Base-by-base conservation (phyloP, 1,139 yeast genomes). In the Yamadazyma mexicana region DNA sequence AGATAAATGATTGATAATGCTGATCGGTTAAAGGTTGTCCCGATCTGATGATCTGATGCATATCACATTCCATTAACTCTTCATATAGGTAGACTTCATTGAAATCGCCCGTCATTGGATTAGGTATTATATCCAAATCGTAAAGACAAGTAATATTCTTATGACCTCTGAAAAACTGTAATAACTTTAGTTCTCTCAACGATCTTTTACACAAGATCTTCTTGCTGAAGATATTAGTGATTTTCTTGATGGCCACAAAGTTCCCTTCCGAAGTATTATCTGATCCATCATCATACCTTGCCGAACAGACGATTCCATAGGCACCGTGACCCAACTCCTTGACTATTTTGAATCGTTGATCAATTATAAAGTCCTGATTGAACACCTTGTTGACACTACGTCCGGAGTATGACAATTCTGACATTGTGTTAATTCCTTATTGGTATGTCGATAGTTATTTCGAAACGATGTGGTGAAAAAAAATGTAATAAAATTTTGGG, bases 271-370 rank as follows among this genome's bases (percentile, higher is more conserved):
- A 44, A 9, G 38, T 42, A 11, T 24, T 17, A 26, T 45, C 40
- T 2, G 43, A 38, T 11, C 83, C 85, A 39, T 82, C 87, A 42
- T 86, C 92, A 61, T 91, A 91, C 54, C 81, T 79, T 24, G 98
- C 98, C 1, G 96, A 86, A 56, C 96, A 92, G 5, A 92, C 98
- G 5, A 91, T 81, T 24, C 98, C 98, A 58, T 92, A 92, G 1
- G 98, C 97, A 3, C 98, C 98, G 54, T 91, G 96, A 20, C 98
- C 98, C 36, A 92, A 75, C 54, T 89, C 96, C 55, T 89, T 87
- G 45, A 87, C 86, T 50, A 92, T 75, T 57, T 87, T 84, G 62
- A 89, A 87, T 43, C 95, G 70, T 50, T 79, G 79, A 61, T 89
- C 96, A 43, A 91, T 88, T 36, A 88, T 79, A 59, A 91, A 91